These are phyloP conservation scores for Fusarium oligoseptatum DNA, from an alignment of 2,329 filamentous ascomycete species.

Conservation along the genomic window DNA sequence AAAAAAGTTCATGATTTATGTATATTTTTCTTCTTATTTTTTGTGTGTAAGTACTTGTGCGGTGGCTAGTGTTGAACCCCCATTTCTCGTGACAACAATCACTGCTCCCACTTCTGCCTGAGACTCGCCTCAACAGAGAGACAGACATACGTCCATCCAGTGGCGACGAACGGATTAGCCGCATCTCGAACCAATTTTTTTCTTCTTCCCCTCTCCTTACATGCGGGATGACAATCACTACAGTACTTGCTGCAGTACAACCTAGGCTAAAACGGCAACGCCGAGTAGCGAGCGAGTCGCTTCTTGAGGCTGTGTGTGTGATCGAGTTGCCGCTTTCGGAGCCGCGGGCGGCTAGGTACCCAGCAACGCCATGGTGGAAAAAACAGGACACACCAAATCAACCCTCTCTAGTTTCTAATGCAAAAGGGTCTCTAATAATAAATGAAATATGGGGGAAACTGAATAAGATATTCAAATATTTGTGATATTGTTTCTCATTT, in stretches of 20 bases:
- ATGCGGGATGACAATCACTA: not conserved
- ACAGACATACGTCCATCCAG: constrained; percentile 13
- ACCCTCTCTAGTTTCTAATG: no score
- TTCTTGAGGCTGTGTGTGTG: not conserved
- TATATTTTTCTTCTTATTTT: not conserved
- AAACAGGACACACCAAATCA: no score
- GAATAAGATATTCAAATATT: no score
- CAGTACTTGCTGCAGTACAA: constrained; percentile 22
- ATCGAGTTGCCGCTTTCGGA: constrained; percentile 35
- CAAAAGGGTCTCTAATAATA: no score
- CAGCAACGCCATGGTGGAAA: no score
- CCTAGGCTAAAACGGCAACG: constrained; percentile 29
- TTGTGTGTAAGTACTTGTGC: constrained; percentile 7
- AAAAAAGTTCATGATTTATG: not conserved
- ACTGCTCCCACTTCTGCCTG: not conserved
- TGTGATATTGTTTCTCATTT: no score
- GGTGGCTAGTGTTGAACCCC: constrained; percentile 6
- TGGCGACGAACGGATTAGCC: constrained; percentile 34
- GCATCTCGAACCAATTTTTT: constrained; percentile 26
- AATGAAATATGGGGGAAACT: no score
- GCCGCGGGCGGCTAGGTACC: constrained; percentile 9
- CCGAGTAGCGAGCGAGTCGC: constrained; percentile 15
- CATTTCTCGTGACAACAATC: constrained; percentile 4
- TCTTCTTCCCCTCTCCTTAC: constrained; percentile 17
- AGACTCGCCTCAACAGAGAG: constrained; percentile 13